These are phyloP conservation scores for Oxytropis ochrocephala DNA, from an alignment of 306 rosid species.

Conservation along the genomic window DNA sequence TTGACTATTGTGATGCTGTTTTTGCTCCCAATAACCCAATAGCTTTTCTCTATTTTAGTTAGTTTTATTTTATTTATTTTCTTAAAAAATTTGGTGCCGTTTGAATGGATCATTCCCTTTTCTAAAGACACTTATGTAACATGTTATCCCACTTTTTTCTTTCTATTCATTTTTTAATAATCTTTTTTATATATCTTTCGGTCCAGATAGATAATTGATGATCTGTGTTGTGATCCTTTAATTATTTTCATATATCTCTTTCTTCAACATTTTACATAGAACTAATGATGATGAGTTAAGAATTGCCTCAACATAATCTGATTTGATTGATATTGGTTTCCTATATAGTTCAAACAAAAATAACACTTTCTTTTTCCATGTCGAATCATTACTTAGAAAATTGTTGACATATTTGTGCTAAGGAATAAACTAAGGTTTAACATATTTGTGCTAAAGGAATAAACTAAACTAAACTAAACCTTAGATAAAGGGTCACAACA, in stretches of 20 bases:
- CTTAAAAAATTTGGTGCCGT: not conserved
- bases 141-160: not conserved
- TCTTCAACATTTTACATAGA: not conserved
- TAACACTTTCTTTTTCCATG: not conserved
- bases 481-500: not conserved
- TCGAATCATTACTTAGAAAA: not conserved
- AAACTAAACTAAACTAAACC: not conserved
- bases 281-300: constrained; percentile 11
- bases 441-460: not conserved
- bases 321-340: constrained; percentile 13
- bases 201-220: not conserved
- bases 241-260: not conserved
- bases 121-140: not conserved
- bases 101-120: not conserved
- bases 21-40: not conserved
- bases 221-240: not conserved
- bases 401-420: not conserved
- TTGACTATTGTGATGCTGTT: not conserved
- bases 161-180: not conserved
- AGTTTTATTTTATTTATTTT: not conserved
- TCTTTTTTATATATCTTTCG: not conserved
- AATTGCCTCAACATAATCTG: not conserved
- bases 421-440: not conserved
- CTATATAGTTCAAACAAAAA: not conserved
- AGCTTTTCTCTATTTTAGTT: not conserved